A percentile compares a stretch with the other conserved stretches of the same genome.
phyloP scores from a whole-genome alignment of 306 rosid species.

The Hippophae tibetana region DNA sequence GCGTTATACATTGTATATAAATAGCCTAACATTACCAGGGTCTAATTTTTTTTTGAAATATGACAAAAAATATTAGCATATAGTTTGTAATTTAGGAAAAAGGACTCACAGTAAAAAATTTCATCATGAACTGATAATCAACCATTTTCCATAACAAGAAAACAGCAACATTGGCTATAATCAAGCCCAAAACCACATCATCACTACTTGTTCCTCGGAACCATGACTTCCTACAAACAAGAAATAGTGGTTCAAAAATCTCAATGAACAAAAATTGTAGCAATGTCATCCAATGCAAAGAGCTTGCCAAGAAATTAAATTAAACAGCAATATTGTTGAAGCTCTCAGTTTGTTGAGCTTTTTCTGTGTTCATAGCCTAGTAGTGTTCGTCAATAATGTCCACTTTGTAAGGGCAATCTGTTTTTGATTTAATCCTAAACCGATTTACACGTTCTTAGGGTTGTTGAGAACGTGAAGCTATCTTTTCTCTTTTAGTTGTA shows the following conservation, averaged over 20 bases:
- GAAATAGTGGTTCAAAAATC: background rate
- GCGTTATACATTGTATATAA: background rate
- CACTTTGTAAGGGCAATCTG: too few relatives aligned
- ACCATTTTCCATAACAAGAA: slow-evolving; percentile 55
- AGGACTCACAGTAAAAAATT: slow-evolving; percentile 63
- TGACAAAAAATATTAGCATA: slow-evolving; percentile 16
- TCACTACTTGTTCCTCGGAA: slow-evolving; percentile 28
- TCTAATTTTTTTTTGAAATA: slow-evolving; percentile 4
- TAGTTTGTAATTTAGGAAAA: slow-evolving; percentile 9
- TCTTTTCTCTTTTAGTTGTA: background rate
- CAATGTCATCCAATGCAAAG: slow-evolving; percentile 1
- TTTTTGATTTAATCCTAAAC: too few relatives aligned
- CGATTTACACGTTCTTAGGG: background rate
- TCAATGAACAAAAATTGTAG: background rate
- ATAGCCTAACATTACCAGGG: background rate
- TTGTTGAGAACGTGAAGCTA: background rate
- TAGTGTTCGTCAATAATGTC: too few relatives aligned
- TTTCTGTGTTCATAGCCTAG: background rate
- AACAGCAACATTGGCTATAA: slow-evolving; percentile 68
- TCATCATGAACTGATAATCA: slow-evolving; percentile 44
- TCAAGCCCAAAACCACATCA: slow-evolving; percentile 54
- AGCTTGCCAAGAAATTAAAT: background rate
- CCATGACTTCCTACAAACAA: slow-evolving; percentile 56
- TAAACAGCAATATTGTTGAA: background rate
- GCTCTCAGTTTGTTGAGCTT: background rate